Percentiles rank a stretch among this genome's conserved stretches.
phyloP scores from a whole-genome alignment of 1,284 basidiomycete genomes.

The Agaricales sp. region DNA sequence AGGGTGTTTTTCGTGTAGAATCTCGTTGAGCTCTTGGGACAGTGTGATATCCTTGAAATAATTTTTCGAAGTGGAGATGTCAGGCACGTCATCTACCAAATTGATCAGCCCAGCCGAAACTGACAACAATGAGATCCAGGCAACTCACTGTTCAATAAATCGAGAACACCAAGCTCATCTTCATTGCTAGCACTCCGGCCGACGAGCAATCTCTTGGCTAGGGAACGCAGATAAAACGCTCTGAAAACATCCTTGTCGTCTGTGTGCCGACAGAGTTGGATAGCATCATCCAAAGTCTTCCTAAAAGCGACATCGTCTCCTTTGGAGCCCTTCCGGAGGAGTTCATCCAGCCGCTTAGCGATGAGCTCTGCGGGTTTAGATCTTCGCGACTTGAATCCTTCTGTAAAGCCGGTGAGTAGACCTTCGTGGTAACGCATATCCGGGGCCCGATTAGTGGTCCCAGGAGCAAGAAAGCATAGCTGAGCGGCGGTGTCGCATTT shows the following conservation, averaged over 20 bases:
- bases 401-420: slow-evolving; percentile 52
- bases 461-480: slow-evolving; percentile 3
- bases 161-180: slow-evolving; percentile 83
- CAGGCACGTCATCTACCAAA: slow-evolving; percentile 70
- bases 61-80: slow-evolving; percentile 80
- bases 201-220: slow-evolving; percentile 85
- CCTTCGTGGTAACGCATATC: slow-evolving; percentile 31
- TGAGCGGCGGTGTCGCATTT: slow-evolving; percentile 12
- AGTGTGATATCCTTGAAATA: slow-evolving; percentile 85
- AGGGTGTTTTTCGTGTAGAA: slow-evolving; percentile 38
- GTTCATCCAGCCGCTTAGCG: slow-evolving; percentile 82
- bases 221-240: slow-evolving; percentile 84
- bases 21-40: slow-evolving; percentile 57
- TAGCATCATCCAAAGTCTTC: slow-evolving; percentile 60
- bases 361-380: slow-evolving; percentile 93
- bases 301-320: slow-evolving; percentile 62
- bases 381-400: slow-evolving; percentile 74
- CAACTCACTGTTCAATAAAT: slow-evolving; percentile 16
- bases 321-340: slow-evolving; percentile 75
- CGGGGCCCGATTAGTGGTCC: slow-evolving; percentile 21
- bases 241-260: slow-evolving; percentile 92
- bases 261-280: slow-evolving; percentile 82
- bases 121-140: slow-evolving; percentile 2
- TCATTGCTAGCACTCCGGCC: slow-evolving; percentile 86
- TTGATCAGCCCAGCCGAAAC: slow-evolving; percentile 2